Conservation (phyloP, 176 grass and related monocot genomes). For the Phoenix roebelenii region DNA sequence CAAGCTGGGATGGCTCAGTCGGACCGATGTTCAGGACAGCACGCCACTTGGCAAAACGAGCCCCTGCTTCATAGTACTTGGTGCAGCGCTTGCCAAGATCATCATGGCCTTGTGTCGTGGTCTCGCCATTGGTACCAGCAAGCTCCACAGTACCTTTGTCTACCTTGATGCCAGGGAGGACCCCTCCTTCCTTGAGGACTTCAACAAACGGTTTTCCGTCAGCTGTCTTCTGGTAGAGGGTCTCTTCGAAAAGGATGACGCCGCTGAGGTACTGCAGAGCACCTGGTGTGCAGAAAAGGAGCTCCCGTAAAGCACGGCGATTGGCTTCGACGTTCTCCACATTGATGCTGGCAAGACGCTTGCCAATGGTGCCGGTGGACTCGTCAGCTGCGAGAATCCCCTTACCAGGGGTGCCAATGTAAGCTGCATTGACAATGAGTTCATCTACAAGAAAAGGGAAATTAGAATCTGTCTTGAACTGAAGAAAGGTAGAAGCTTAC, state of each 20-base stretch:
- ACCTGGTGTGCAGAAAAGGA: slow-evolving; percentile 21
- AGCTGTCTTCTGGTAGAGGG: slow-evolving; percentile 20
- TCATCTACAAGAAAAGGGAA: slow-evolving; percentile 10
- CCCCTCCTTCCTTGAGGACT: slow-evolving; percentile 25
- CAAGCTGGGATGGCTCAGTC: slow-evolving; percentile 16
- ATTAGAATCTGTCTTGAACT: not conserved
- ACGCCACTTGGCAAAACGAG: slow-evolving; percentile 28
- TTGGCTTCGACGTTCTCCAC: slow-evolving; percentile 19
- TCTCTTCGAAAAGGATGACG: slow-evolving; percentile 28
- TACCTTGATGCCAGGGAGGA: slow-evolving; percentile 28
- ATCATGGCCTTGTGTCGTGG: slow-evolving; percentile 21
- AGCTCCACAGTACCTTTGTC: slow-evolving; percentile 21
- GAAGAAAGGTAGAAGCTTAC: not conserved
- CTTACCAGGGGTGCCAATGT: slow-evolving; percentile 25
- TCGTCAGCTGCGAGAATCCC: slow-evolving; percentile 25
- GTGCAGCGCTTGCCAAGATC: slow-evolving; percentile 24
- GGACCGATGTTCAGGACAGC: slow-evolving; percentile 22
- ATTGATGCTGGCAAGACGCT: slow-evolving; percentile 18
- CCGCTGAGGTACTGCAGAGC: slow-evolving; percentile 17
- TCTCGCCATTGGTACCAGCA: slow-evolving; percentile 19
- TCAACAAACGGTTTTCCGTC: slow-evolving; percentile 15
- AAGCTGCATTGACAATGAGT: slow-evolving; percentile 29
- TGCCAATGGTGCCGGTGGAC: slow-evolving; percentile 16
- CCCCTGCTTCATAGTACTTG: slow-evolving; percentile 18
- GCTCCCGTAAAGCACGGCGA: slow-evolving; percentile 16